phyloP scores from a whole-genome alignment of 2,329 filamentous ascomycete species.

The Pseudocercospora crystallina region DNA sequence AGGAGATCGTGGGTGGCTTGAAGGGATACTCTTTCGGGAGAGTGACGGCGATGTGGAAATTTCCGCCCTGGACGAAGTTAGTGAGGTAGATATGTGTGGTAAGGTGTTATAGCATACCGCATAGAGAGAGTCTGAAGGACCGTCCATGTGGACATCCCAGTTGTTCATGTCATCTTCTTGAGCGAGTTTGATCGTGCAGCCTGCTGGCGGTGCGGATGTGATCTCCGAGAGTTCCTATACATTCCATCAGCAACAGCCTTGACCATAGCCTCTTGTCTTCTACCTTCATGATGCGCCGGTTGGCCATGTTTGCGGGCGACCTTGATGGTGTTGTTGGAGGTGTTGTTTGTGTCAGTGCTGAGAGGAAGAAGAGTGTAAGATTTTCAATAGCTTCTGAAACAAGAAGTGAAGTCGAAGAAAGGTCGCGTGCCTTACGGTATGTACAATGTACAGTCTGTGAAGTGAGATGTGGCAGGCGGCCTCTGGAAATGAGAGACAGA shows the following conservation, averaged over 20 bases:
- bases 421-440: background rate
- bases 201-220: slow-evolving; percentile 54
- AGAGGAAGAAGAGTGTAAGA: no score
- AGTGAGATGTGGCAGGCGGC: no score
- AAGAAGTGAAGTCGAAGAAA: slow-evolving; percentile 7
- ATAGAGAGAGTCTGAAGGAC: slow-evolving; percentile 64
- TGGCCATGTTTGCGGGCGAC: slow-evolving; percentile 27
- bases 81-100: background rate
- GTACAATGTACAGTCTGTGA: no score
- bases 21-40: slow-evolving; percentile 85
- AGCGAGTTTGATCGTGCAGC: slow-evolving; percentile 57
- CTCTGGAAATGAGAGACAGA: background rate
- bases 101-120: slow-evolving; percentile 49
- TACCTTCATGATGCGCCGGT: slow-evolving; percentile 51
- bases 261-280: slow-evolving; percentile 2
- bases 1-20: slow-evolving; percentile 77
- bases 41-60: slow-evolving; percentile 69
- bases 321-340: background rate
- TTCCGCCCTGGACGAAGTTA: slow-evolving; percentile 57
- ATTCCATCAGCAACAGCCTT: slow-evolving; percentile 6
- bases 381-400: background rate
- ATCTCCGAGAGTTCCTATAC: slow-evolving; percentile 62
- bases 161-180: slow-evolving; percentile 66
- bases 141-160: slow-evolving; percentile 68
- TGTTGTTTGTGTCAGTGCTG: slow-evolving; percentile 2